Evolutionary conservation across 2,329 filamentous ascomycete species (phyloP).

Genomic region (Thelonectria olida): DNA sequence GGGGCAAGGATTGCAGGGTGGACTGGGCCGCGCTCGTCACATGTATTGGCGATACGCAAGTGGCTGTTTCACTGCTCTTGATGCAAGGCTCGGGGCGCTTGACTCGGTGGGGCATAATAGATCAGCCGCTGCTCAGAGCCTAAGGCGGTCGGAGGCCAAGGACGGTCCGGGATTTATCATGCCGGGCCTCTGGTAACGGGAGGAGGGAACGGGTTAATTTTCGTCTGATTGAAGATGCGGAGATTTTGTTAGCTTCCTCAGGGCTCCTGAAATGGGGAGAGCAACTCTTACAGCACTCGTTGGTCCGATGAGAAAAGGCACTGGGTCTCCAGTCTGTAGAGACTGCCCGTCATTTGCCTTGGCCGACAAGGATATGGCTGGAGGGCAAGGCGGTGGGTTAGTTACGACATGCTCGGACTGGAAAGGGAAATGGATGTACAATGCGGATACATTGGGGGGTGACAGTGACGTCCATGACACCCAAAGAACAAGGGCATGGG

Average conservation of each 20-base stretch:
- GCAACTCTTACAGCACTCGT: background rate
- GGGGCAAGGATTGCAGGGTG: slow-evolving; percentile 12
- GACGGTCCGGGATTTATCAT: background rate
- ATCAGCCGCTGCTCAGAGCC: slow-evolving; percentile 21
- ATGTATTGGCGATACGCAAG: slow-evolving; percentile 17
- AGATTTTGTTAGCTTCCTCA: slow-evolving; percentile 7
- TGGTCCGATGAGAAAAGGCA: background rate
- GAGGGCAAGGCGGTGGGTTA: slow-evolving; percentile 11
- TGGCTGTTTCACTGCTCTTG: slow-evolving; percentile 28
- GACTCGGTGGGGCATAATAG: slow-evolving; percentile 19
- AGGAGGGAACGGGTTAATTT: background rate
- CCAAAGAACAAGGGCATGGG: slow-evolving; percentile 11
- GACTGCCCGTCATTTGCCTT: background rate
- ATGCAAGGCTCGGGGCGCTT: slow-evolving; percentile 27
- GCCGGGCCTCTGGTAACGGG: background rate
- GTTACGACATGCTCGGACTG: slow-evolving; percentile 5
- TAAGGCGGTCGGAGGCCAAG: slow-evolving; percentile 2
- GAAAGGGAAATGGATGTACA: slow-evolving; percentile 8
- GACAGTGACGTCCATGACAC: slow-evolving; percentile 12
- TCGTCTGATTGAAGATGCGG: background rate
- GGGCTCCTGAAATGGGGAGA: background rate
- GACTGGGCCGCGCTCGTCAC: slow-evolving; percentile 4
- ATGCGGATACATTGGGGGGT: background rate
- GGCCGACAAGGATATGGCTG: slow-evolving; percentile 5
- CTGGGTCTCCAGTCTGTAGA: background rate